A percentile compares a stretch with the other conserved stretches of the same genome.
phyloP scores from a whole-genome alignment of 2,329 filamentous ascomycete species.

The Fusarium foetens region DNA sequence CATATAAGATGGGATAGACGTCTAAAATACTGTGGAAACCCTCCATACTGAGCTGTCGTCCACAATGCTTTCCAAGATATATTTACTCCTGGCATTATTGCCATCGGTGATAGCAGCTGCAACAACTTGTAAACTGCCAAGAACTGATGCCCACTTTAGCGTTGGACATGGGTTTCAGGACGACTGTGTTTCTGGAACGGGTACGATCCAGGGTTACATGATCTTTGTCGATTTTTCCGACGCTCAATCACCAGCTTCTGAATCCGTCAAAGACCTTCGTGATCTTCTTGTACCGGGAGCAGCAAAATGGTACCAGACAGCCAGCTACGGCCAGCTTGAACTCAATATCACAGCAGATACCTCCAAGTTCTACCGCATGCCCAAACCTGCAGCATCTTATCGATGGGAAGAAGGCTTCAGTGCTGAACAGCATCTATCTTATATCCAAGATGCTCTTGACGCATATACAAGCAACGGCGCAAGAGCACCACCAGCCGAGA shows the following conservation, averaged over 20 bases:
- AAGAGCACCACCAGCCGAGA: neutral
- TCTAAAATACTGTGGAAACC: neutral
- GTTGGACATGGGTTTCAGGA: neutral
- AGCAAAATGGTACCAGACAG: slow-evolving; percentile 38
- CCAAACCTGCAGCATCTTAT: slow-evolving; percentile 41
- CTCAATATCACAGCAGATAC: slow-evolving; percentile 40
- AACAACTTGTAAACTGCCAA: neutral
- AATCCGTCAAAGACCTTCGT: slow-evolving; percentile 39
- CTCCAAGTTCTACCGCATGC: slow-evolving; percentile 44
- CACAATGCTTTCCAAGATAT: neutral
- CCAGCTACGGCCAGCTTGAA: slow-evolving; percentile 38
- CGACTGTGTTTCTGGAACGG: slow-evolving; percentile 48
- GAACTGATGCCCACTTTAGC: neutral
- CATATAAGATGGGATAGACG: neutral
- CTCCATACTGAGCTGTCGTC: neutral
- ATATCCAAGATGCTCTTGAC: slow-evolving; percentile 30
- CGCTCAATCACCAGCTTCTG: slow-evolving; percentile 14
- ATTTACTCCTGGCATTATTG: neutral
- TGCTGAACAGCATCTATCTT: slow-evolving; percentile 4
- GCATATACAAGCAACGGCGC: slow-evolving; percentile 12
- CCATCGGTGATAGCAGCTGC: neutral
- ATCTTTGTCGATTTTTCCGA: slow-evolving; percentile 53
- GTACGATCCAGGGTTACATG: slow-evolving; percentile 48
- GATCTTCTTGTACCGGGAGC: slow-evolving; percentile 24
- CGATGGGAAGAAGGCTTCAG: slow-evolving; percentile 12